Percentiles rank a stretch among this genome's conserved stretches.
These are phyloP conservation scores for Flueggea neowawraea DNA, from an alignment of 441 rosid genomes.

Conservation along the genomic window DNA sequence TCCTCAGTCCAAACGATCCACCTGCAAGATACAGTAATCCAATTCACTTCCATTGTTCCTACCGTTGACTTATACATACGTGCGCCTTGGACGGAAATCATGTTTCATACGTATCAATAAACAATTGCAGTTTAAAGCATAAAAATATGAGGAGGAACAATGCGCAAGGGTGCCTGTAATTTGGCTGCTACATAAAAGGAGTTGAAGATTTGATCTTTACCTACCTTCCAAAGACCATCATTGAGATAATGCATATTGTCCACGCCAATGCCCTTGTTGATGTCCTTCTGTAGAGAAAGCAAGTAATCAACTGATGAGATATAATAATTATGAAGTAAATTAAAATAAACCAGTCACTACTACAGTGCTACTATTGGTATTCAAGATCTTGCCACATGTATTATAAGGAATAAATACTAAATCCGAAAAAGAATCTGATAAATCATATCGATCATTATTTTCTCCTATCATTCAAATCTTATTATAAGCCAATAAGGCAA, in stretches of 20 bases:
- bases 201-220: neutral
- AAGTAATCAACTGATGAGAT: neutral
- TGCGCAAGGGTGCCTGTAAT: neutral
- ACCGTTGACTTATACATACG: neutral
- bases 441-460: too few relatives aligned
- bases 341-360: too few relatives aligned
- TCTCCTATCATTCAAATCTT: too few relatives aligned
- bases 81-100: neutral
- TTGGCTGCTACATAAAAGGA: neutral
- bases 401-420: too few relatives aligned
- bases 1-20: conserved; percentile 79
- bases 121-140: neutral
- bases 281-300: conserved; percentile 48
- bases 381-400: too few relatives aligned
- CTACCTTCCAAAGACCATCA: conserved; percentile 99
- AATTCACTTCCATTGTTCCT: neutral
- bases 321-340: too few relatives aligned
- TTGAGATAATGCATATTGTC: conserved; percentile 99
- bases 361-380: too few relatives aligned
- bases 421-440: too few relatives aligned
- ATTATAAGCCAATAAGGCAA: too few relatives aligned
- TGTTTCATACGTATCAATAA: too few relatives aligned
- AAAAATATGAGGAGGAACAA: neutral
- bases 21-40: conserved; percentile 41
- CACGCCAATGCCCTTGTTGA: conserved; percentile 97